A percentile compares a stretch with the other conserved stretches of the same genome.
Conservation (phyloP, 257 asterid species). For the Echium plantagineum region DNA sequence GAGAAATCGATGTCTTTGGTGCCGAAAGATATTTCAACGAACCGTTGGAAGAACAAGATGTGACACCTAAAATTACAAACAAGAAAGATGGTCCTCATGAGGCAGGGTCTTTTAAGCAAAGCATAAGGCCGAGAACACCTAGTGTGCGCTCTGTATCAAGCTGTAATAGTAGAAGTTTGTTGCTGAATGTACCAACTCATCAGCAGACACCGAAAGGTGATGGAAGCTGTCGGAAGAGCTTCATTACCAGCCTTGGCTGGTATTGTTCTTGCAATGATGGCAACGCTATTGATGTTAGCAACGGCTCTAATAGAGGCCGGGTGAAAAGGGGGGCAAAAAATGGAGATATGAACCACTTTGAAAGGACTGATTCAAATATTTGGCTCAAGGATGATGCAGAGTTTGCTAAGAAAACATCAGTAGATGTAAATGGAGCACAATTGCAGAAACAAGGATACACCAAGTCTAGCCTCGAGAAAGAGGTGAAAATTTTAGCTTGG, state of each 20-base stretch:
- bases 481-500: slow-evolving; percentile 75
- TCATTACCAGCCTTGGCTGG: slow-evolving; percentile 39
- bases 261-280: too few relatives aligned
- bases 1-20: slow-evolving; percentile 55
- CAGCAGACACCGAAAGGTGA: too few relatives aligned
- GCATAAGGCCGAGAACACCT: slow-evolving; percentile 32
- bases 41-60: slow-evolving; percentile 31
- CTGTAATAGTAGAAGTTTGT: slow-evolving; percentile 35
- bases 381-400: too few relatives aligned
- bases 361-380: too few relatives aligned
- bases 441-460: slow-evolving; percentile 1
- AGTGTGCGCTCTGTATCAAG: slow-evolving; percentile 41
- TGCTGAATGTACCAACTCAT: slow-evolving; percentile 9
- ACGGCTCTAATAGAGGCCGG: too few relatives aligned
- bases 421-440: too few relatives aligned
- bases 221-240: slow-evolving; percentile 1
- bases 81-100: neutral
- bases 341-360: slow-evolving; percentile 14
- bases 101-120: slow-evolving; percentile 11
- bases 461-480: slow-evolving; percentile 47
- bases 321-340: slow-evolving; percentile 15
- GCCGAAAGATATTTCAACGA: slow-evolving; percentile 82
- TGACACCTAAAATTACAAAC: neutral
- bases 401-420: too few relatives aligned
- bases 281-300: too few relatives aligned